A percentile compares a stretch with the other conserved stretches of the same genome.
phyloP scores from a whole-genome alignment of 2,329 filamentous ascomycete genomes.

The Ophiostoma tasmaniense region DNA sequence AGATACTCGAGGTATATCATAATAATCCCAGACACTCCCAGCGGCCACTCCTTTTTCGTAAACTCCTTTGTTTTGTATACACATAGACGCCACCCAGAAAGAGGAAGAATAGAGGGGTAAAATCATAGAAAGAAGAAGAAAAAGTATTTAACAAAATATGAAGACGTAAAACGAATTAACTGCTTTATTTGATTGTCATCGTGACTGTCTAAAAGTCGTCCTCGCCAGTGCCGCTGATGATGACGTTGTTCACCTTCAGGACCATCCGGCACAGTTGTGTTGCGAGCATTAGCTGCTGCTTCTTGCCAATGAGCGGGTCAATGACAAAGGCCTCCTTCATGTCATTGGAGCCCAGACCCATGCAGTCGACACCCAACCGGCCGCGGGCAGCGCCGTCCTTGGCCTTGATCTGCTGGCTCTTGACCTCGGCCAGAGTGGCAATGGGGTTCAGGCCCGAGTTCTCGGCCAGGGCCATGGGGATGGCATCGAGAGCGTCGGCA shows the following conservation, averaged over 20 bases:
- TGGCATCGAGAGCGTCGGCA: constrained; percentile 81
- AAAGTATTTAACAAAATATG: neutral
- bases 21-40: neutral
- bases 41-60: neutral
- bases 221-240: constrained; percentile 78
- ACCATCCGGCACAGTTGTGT: constrained; percentile 98
- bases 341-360: constrained; percentile 89
- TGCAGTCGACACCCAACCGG: constrained; percentile 90
- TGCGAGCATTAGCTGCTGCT: constrained; percentile 89
- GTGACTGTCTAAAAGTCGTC: constrained; percentile 61
- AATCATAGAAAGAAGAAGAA: neutral
- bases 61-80: neutral
- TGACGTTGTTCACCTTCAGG: constrained; percentile 94
- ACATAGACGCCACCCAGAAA: neutral
- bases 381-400: constrained; percentile 37
- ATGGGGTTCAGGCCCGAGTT: constrained; percentile 96
- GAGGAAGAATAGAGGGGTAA: neutral
- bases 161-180: neutral
- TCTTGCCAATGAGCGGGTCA: constrained; percentile 95
- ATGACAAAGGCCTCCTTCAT: constrained; percentile 99
- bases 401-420: constrained; percentile 90
- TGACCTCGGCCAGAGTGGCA: constrained; percentile 87
- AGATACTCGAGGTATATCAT: neutral
- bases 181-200: neutral
- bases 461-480: constrained; percentile 94